phyloP scores from a whole-genome alignment of 495 filamentous ascomycete genomes.

The Massariosphaeria phaeospora region DNA sequence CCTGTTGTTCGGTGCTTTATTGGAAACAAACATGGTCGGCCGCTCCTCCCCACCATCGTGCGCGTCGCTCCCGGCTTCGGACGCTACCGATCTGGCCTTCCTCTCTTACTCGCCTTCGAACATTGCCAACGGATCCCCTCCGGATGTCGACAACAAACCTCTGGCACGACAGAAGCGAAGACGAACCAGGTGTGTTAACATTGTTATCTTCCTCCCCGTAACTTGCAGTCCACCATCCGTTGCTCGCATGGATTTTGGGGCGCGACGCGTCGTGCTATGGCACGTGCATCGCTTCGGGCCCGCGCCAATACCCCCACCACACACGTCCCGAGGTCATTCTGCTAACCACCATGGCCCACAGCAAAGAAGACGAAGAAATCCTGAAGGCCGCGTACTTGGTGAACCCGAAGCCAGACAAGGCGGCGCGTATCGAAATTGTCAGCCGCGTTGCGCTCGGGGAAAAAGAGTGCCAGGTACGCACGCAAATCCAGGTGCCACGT shows the following conservation, averaged over 20 bases:
- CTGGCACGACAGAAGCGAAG: constrained; percentile 64
- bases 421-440: constrained; percentile 75
- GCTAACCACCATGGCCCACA: constrained; percentile 51
- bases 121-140: constrained; percentile 56
- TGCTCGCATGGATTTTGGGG: background rate
- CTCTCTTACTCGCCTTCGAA: constrained; percentile 65
- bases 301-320: background rate
- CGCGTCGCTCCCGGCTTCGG: constrained; percentile 2
- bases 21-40: too few species aligned
- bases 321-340: too few species aligned
- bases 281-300: background rate
- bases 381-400: constrained; percentile 81
- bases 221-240: constrained; percentile 1
- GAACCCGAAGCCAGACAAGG: constrained; percentile 91
- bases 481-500: too few species aligned
- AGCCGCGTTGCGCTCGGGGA: constrained; percentile 83
- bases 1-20: too few species aligned
- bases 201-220: background rate
- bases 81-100: constrained; percentile 47
- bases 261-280: constrained; percentile 25
- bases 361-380: constrained; percentile 73
- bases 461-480: constrained; percentile 90
- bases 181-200: constrained; percentile 50
- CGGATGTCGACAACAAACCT: constrained; percentile 62
- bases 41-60: constrained; percentile 20